Percentiles rank a stretch among this genome's conserved stretches.
phyloP scores from a whole-genome alignment of 768 basidiomycete genomes.

The Coprinellus micaceus region DNA sequence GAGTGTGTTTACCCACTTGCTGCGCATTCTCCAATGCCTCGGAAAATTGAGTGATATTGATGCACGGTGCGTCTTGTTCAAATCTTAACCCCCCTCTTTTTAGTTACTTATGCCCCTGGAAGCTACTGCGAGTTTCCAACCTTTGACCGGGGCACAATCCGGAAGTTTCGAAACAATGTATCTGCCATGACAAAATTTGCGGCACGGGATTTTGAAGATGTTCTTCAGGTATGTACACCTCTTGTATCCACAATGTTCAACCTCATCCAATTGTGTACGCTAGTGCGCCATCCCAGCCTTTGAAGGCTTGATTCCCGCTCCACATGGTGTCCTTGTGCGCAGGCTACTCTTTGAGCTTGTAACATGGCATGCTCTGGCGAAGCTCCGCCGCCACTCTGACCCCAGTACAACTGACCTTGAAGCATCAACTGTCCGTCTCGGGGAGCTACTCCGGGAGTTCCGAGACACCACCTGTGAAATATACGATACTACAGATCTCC shows the following conservation, averaged over 20 bases:
- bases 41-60: too few species aligned
- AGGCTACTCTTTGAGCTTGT: conserved; percentile 25
- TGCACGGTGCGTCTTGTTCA: too few species aligned
- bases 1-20: conserved; percentile 29
- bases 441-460: conserved; percentile 30
- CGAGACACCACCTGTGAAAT: conserved; percentile 18
- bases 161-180: conserved; percentile 30
- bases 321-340: conserved; percentile 16
- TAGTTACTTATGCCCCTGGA: conserved; percentile 26
- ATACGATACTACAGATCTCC: conserved; percentile 34
- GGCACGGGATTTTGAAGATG: conserved; percentile 39
- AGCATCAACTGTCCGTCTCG: conserved; percentile 23
- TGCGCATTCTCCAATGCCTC: conserved; percentile 31
- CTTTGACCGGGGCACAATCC: conserved; percentile 32
- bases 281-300: conserved; percentile 36
- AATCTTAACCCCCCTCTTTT: too few species aligned
- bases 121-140: conserved; percentile 22
- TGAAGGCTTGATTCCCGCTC: conserved; percentile 30
- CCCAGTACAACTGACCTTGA: conserved; percentile 21
- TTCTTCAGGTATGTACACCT: conserved; percentile 32
- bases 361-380: conserved; percentile 33
- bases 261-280: not conserved
- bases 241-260: not conserved
- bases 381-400: conserved; percentile 29
- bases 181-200: conserved; percentile 33